A percentile compares a stretch with the other conserved stretches of the same genome.
Conservation (phyloP, 2,329 filamentous ascomycete species). For the Pseudogymnoascus sp. region DNA sequence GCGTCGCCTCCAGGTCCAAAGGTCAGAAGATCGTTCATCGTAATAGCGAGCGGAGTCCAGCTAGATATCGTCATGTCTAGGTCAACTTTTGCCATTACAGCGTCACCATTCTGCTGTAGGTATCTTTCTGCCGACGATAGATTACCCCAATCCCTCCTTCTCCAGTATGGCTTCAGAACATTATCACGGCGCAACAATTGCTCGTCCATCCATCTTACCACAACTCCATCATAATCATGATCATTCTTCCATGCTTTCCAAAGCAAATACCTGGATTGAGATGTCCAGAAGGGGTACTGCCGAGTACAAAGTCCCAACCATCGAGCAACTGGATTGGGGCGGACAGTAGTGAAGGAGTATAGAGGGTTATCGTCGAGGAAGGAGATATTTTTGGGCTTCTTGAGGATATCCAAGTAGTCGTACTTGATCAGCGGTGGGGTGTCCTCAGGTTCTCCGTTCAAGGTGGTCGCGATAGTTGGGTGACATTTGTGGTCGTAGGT, state of each 20-base stretch:
- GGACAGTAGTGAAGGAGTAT: constrained; percentile 36
- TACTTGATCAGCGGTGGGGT: constrained; percentile 48
- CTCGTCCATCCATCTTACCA: constrained; percentile 40
- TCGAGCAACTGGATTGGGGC: constrained; percentile 25
- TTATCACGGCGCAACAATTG: constrained; percentile 36
- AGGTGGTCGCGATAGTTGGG: constrained; percentile 38
- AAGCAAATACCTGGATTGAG: constrained; percentile 36
- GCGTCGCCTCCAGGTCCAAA: constrained; percentile 34
- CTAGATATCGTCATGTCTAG: constrained; percentile 27
- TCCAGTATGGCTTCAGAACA: constrained; percentile 36
- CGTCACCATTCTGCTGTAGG: constrained; percentile 30
- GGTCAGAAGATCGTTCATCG: constrained; percentile 31
- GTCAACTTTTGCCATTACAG: constrained; percentile 28
- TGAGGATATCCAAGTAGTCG: constrained; percentile 37
- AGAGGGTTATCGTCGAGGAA: constrained; percentile 44
- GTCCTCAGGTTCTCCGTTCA: constrained; percentile 44
- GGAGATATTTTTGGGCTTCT: constrained; percentile 35
- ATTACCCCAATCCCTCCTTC: constrained; percentile 34
- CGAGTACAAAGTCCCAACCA: constrained; percentile 34
- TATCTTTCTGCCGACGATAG: constrained; percentile 36
- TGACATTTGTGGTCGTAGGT: constrained; percentile 42
- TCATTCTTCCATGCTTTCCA: constrained; percentile 41
- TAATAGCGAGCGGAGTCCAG: constrained; percentile 30
- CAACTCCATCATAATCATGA: constrained; percentile 36
- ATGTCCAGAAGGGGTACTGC: constrained; percentile 35